Conservation (phyloP, 192 early-diverging fungal species). For the Entophlyctis helioformis region DNA sequence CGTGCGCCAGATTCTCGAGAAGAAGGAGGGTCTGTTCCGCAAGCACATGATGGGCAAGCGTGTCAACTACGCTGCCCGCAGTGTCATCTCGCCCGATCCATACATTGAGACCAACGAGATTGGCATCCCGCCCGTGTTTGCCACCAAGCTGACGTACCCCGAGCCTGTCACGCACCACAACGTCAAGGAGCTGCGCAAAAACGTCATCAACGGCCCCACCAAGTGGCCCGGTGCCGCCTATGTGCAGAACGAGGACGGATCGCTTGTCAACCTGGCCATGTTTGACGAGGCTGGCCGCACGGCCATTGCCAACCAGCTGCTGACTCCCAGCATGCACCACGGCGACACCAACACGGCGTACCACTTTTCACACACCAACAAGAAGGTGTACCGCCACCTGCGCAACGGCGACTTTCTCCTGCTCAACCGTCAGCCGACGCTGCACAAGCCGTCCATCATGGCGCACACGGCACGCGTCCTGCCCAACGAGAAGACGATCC, state of each 20-base stretch:
- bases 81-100: slow-evolving; percentile 2
- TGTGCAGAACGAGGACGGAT: slow-evolving; percentile 93
- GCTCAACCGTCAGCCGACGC: slow-evolving; percentile 6
- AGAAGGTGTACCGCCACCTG: slow-evolving; percentile 1
- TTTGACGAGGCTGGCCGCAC: slow-evolving; percentile 80
- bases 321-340: no score
- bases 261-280: slow-evolving; percentile 62
- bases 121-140: background rate
- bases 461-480: background rate
- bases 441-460: slow-evolving; percentile 3
- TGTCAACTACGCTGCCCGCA: slow-evolving; percentile 1
- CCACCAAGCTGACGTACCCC: slow-evolving; percentile 1
- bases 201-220: background rate
- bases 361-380: no score
- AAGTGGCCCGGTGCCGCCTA: background rate
- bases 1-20: slow-evolving; percentile 63
- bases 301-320: slow-evolving; percentile 87
- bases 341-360: background rate
- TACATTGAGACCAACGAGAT: background rate
- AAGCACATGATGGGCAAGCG: slow-evolving; percentile 5
- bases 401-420: background rate
- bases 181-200: background rate
- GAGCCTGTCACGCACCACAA: background rate
- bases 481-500: background rate
- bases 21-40: slow-evolving; percentile 3